Conservation (phyloP, 345 rosid genomes). For the Raphanus raphanistrum region DNA sequence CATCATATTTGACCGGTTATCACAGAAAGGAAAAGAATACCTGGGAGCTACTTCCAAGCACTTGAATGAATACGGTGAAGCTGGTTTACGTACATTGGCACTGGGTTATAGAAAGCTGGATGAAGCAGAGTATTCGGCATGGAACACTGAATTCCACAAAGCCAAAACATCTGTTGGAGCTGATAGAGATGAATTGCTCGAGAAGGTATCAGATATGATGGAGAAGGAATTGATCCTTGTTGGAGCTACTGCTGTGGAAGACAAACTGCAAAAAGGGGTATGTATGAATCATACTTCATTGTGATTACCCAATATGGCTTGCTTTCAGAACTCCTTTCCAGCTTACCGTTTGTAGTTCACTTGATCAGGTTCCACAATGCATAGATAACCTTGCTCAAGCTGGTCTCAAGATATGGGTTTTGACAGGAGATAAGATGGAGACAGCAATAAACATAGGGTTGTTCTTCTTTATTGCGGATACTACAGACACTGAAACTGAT, state of each 20-base stretch:
- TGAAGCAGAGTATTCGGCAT: constrained; percentile 47
- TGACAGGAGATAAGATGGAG: constrained; percentile 86
- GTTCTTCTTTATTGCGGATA: constrained; percentile 7
- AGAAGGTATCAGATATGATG: constrained; percentile 60
- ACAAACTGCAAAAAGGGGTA: constrained; percentile 76
- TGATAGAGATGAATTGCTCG: constrained; percentile 65
- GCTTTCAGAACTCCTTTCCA: not conserved
- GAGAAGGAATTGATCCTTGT: constrained; percentile 66
- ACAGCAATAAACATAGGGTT: constrained; percentile 82
- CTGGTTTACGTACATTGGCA: constrained; percentile 77
- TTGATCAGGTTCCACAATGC: constrained; percentile 70
- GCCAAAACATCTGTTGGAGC: constrained; percentile 65
- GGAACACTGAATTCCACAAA: constrained; percentile 54
- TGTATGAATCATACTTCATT: constrained; percentile 35
- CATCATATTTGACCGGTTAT: constrained; percentile 67
- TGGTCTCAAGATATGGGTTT: constrained; percentile 78
- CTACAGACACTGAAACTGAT: not conserved
- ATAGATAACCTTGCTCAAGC: constrained; percentile 85
- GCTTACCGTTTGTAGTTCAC: not conserved
- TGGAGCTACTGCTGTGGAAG: constrained; percentile 75
- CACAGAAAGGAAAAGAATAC: constrained; percentile 51
- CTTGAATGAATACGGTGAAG: constrained; percentile 58
- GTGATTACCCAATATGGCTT: not conserved
- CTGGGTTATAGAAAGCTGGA: constrained; percentile 53
- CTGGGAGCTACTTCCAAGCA: constrained; percentile 53